Percentiles rank a stretch among this genome's conserved stretches.
Evolutionary conservation across 73 alveolate species (phyloP).

Genomic region (Stentor roeselii): DNA sequence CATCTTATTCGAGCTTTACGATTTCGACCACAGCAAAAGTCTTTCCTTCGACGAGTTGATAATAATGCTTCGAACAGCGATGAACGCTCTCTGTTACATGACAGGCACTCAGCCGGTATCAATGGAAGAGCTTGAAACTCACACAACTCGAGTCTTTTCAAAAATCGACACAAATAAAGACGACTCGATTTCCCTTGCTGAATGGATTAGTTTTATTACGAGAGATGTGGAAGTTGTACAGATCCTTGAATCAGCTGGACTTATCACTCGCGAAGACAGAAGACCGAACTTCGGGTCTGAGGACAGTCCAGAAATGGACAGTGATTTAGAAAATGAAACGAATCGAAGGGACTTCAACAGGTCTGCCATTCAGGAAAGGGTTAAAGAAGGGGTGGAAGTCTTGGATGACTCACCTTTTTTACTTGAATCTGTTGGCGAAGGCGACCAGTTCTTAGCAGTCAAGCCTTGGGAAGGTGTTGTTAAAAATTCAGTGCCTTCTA

Average conservation of each 20-base stretch:
- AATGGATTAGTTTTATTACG: constrained; percentile 68
- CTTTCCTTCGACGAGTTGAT: constrained; percentile 78
- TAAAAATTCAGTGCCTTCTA: constrained; percentile 57
- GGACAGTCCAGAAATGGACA: constrained; percentile 50
- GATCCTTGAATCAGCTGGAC: constrained; percentile 41
- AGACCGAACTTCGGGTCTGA: constrained; percentile 58
- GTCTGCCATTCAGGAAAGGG: constrained; percentile 43
- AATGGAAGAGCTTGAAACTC: constrained; percentile 70
- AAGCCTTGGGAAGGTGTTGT: constrained; percentile 89
- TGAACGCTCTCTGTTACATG: constrained; percentile 54
- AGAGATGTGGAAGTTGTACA: constrained; percentile 77
- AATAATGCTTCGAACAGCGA: constrained; percentile 63
- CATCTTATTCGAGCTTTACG: constrained; percentile 54
- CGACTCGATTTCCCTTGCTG: constrained; percentile 71
- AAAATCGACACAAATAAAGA: constrained; percentile 78
- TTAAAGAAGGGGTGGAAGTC: constrained; percentile 37
- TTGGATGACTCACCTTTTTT: constrained; percentile 63
- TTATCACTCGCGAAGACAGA: constrained; percentile 48
- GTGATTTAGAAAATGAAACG: constrained; percentile 56
- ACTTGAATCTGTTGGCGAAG: constrained; percentile 69
- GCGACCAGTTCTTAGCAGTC: constrained; percentile 72
- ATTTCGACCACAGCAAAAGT: constrained; percentile 76
- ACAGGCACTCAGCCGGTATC: constrained; percentile 62
- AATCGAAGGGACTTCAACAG: constrained; percentile 63
- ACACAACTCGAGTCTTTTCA: constrained; percentile 71